Percentiles rank a stretch among this genome's conserved stretches.
Conservation (phyloP, 2,329 filamentous ascomycete species). For the Teratosphaeria destructans region DNA sequence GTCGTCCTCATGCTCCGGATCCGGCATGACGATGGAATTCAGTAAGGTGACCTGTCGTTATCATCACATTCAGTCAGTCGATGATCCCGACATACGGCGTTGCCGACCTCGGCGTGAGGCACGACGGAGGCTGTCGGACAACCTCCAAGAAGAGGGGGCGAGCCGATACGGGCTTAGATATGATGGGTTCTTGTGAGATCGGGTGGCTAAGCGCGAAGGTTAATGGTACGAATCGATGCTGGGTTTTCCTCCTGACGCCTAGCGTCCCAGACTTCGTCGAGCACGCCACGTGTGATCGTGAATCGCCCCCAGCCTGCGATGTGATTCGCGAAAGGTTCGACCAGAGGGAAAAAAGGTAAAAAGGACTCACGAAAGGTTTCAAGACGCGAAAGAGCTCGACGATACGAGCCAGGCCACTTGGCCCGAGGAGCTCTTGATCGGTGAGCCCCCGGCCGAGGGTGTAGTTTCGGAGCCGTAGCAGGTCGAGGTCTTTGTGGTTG, state of each 20-base stretch:
- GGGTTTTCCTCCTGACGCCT: neutral
- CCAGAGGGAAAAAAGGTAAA: neutral
- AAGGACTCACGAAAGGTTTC: constrained; percentile 64
- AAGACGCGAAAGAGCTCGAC: constrained; percentile 55
- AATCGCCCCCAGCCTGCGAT: neutral
- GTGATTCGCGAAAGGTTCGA: neutral
- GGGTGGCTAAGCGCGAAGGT: neutral
- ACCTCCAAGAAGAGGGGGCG: too few relatives aligned
- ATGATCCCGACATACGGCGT: neutral
- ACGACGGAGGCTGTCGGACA: neutral
- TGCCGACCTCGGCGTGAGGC: neutral
- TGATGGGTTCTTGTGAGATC: neutral
- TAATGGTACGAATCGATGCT: neutral
- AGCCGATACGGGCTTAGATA: neutral
- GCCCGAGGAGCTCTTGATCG: constrained; percentile 54
- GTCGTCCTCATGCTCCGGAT: constrained; percentile 26
- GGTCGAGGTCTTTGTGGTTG: constrained; percentile 67
- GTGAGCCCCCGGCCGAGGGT: constrained; percentile 58
- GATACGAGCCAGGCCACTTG: constrained; percentile 55
- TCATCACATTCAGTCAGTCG: neutral
- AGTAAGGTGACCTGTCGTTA: constrained; percentile 37
- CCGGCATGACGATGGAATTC: constrained; percentile 42
- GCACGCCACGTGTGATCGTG: neutral
- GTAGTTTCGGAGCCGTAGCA: constrained; percentile 72
- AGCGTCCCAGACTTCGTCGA: neutral